Evolutionary conservation across 2,329 filamentous ascomycete species (phyloP).

Genomic region (Pestalotiopsis fici): DNA sequence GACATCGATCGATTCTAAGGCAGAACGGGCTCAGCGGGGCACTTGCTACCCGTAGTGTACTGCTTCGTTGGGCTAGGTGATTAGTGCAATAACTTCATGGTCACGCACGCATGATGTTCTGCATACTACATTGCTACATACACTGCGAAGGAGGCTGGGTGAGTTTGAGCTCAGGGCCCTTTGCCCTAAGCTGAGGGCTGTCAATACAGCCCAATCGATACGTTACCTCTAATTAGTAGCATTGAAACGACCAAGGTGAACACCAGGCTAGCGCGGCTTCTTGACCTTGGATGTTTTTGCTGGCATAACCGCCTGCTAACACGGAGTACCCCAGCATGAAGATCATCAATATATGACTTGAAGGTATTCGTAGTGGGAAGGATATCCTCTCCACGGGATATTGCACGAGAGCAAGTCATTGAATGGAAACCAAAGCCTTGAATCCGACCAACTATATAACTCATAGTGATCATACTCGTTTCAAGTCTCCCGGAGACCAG

Average conservation of each 20-base stretch:
- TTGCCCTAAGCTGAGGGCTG: background rate
- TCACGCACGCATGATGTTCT: background rate
- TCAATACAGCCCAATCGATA: background rate
- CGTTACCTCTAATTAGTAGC: background rate
- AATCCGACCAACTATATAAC: too few relatives aligned
- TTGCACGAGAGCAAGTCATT: background rate
- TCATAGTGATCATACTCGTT: background rate
- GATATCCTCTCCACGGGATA: background rate
- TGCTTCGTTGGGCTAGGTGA: background rate
- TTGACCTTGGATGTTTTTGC: background rate
- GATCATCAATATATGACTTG: too few relatives aligned
- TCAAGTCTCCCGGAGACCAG: background rate
- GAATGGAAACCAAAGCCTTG: too few relatives aligned
- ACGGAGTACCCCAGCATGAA: background rate
- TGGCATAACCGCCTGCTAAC: background rate
- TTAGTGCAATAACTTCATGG: background rate
- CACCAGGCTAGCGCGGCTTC: background rate
- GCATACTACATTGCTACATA: background rate
- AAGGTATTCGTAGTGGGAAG: background rate
- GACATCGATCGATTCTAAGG: background rate
- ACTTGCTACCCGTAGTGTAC: background rate
- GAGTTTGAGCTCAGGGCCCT: background rate
- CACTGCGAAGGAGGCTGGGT: background rate
- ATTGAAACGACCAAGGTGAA: background rate
- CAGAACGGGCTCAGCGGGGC: background rate